phyloP scores from a whole-genome alignment of 192 early-diverging fungal species.

The Coemansia sp. region DNA sequence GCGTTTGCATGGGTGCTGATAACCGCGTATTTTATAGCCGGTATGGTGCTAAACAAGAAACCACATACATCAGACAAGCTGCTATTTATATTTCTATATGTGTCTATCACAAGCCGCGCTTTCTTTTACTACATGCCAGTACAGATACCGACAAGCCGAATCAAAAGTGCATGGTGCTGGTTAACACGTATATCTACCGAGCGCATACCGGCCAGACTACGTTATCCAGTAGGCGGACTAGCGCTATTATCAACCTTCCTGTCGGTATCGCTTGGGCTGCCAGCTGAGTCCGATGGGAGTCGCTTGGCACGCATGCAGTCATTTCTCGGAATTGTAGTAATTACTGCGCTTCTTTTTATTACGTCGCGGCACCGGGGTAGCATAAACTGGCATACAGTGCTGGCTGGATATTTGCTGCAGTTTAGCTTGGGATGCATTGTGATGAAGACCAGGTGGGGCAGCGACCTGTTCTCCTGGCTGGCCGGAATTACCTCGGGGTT shows the following conservation, averaged over 20 bases:
- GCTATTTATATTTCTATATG: constrained; percentile 52
- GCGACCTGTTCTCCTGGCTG: constrained; percentile 71
- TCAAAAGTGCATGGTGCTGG: neutral
- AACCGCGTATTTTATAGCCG: constrained; percentile 64
- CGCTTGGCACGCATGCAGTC: constrained; percentile 75
- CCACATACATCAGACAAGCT: constrained; percentile 51
- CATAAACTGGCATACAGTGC: constrained; percentile 76
- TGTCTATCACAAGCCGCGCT: constrained; percentile 51
- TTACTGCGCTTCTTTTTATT: constrained; percentile 45
- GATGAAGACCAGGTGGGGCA: constrained; percentile 66
- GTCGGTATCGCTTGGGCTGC: constrained; percentile 35
- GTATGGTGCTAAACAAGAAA: constrained; percentile 54
- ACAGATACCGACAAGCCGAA: constrained; percentile 16
- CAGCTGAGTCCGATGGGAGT: constrained; percentile 47
- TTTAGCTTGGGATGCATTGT: constrained; percentile 79
- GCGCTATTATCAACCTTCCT: constrained; percentile 59
- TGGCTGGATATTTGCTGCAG: constrained; percentile 68
- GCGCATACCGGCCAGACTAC: constrained; percentile 32
- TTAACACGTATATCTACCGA: neutral
- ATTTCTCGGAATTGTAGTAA: constrained; percentile 65
- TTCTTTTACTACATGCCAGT: constrained; percentile 46
- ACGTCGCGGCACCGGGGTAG: constrained; percentile 62
- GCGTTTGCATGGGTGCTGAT: constrained; percentile 53
- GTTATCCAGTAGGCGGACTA: constrained; percentile 51
- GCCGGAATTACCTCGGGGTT: constrained; percentile 57